Conservation (phyloP, 106 monocot genomes). For the Alisma plantagoaquatica region DNA sequence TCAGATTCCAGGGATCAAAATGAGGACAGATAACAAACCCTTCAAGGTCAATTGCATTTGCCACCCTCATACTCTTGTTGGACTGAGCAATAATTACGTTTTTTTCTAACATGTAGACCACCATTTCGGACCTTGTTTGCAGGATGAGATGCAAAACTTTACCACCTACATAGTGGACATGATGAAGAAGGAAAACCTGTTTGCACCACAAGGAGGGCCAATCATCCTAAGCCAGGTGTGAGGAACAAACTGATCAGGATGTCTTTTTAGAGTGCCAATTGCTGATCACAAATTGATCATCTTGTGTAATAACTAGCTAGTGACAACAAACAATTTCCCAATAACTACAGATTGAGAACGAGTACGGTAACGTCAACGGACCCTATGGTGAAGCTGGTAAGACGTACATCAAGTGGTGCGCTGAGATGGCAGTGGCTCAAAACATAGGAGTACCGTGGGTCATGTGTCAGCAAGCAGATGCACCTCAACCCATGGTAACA, state of each 20-base stretch:
- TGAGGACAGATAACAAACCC: slow-evolving; percentile 17
- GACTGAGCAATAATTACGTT: too few relatives aligned
- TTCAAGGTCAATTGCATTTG: slow-evolving; percentile 16
- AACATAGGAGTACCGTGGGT: slow-evolving; percentile 25
- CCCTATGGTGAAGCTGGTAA: slow-evolving; percentile 24
- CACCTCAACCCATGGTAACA: slow-evolving; percentile 34
- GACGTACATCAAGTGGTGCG: slow-evolving; percentile 29
- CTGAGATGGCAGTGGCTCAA: slow-evolving; percentile 21
- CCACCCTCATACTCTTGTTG: too few relatives aligned
- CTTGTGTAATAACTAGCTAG: too few relatives aligned
- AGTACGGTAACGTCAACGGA: slow-evolving; percentile 21
- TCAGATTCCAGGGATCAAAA: slow-evolving; percentile 8
- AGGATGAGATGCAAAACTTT: slow-evolving; percentile 31
- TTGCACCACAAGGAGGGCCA: slow-evolving; percentile 31
- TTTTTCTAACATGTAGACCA: too few relatives aligned
- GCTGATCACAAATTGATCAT: too few relatives aligned
- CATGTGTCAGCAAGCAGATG: slow-evolving; percentile 39
- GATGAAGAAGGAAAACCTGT: slow-evolving; percentile 24
- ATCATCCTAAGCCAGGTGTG: slow-evolving; percentile 24
- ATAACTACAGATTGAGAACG: slow-evolving; percentile 24
- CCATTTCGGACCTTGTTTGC: too few relatives aligned
- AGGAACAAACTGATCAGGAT: too few relatives aligned
- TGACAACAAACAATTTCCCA: too few relatives aligned
- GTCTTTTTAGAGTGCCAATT: too few relatives aligned
- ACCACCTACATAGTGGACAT: slow-evolving; percentile 22